Evolutionary conservation across 1,139 yeast genomes (phyloP).

Genomic region (Debaryomyces subglobosus): DNA sequence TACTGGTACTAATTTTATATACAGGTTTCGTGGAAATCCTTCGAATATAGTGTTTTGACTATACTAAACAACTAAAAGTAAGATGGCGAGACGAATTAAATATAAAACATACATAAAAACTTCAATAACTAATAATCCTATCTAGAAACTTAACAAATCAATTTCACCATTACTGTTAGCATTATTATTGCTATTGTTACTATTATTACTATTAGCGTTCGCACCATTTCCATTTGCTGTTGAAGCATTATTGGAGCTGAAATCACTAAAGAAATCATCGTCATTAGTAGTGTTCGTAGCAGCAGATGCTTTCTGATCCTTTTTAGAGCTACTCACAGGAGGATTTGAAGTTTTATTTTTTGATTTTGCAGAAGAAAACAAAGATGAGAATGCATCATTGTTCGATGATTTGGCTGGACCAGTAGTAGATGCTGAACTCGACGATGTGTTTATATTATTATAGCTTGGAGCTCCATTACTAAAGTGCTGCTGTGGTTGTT

Average conservation of each 20-base stretch:
- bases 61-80: neutral
- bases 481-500: conserved; percentile 17
- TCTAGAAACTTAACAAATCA: conserved; percentile 38
- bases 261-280: conserved; percentile 28
- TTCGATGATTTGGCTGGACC: conserved; percentile 41
- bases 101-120: conserved; percentile 5
- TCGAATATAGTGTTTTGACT: neutral
- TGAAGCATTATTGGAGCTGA: conserved; percentile 18
- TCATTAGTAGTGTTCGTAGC: conserved; percentile 12
- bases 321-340: conserved; percentile 10
- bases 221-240: conserved; percentile 11
- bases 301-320: conserved; percentile 8
- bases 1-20: neutral
- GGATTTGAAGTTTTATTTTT: conserved; percentile 26
- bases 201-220: conserved; percentile 13
- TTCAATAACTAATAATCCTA: neutral
- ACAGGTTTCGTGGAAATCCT: conserved; percentile 1
- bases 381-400: conserved; percentile 79
- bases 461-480: conserved; percentile 15
- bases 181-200: conserved; percentile 13
- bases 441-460: conserved; percentile 9
- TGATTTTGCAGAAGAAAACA: conserved; percentile 73
- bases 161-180: conserved; percentile 28
- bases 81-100: conserved; percentile 1
- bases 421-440: conserved; percentile 22